Evolutionary conservation across 257 asterid genomes (phyloP), one percentile per base, ranked within the genome.

Genomic region (Linderniella brevidens): DNA sequence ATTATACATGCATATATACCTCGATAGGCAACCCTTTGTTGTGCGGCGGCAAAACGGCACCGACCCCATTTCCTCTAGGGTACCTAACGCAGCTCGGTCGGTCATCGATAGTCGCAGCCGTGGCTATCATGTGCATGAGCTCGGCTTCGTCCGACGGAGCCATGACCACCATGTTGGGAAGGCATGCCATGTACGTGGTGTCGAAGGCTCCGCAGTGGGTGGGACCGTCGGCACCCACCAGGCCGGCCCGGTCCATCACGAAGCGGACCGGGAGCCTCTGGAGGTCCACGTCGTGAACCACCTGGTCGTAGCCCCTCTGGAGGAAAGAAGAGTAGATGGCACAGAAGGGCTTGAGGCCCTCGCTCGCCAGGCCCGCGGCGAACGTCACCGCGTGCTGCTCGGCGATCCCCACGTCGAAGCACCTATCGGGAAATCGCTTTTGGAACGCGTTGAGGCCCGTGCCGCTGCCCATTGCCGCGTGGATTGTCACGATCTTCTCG

Each of bases 381-480:
- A 79, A 79, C 5, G 86, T 79, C 12, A 79, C 92, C 0, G 80
- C 92, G 17, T 79, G 92, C 45, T 79, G 86, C 61, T 79, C 86
- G 0, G 80, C 86, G 0, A 79, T 79, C 56, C 86, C 86, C 15
- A 79, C 86, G 55, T 79, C 92, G 15, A 79, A 76, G 46, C 82
- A 70, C 13, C 76, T 61, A 1, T 52, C 45, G 0, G 92, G 86
- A 11, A 73, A 80, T 11, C 51, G 63, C 49, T 74, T 76, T 36
- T 71, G 80, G 55, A 80, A 80, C 8, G 58, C 14, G 54, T 80
- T 80, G 12, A 80, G 74, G 0, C 83, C 92, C 0, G 86, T 80
- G 8, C 92, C 92, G 1, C 86, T 86, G 25, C 86, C 92, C 92
- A 76, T 80, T 0, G 92, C 92, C 0, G 86, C 92, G 54, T 76